A percentile compares a stretch with the other conserved stretches of the same genome.
Evolutionary conservation across 202 grass and related monocot species (phyloP).

Genomic region (Setaria viridis): DNA sequence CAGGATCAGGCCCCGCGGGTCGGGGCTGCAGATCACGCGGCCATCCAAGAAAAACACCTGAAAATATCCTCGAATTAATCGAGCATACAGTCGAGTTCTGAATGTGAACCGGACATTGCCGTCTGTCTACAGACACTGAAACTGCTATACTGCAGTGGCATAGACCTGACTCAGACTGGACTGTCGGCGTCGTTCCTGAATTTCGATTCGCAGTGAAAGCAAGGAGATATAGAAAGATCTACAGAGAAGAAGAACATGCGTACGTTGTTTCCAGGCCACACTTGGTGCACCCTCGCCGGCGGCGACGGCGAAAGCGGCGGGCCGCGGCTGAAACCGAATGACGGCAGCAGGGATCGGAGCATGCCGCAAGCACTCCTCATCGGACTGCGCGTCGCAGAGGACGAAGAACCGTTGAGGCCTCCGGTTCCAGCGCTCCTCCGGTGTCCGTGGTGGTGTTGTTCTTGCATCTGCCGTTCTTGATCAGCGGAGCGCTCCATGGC

Average conservation of each 20-base stretch:
- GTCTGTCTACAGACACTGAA: not conserved
- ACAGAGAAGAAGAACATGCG: not conserved
- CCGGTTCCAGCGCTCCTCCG: not conserved
- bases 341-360: not conserved
- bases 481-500: not conserved
- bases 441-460: not conserved
- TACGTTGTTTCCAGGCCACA: constrained; percentile 77
- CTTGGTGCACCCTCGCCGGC: constrained; percentile 51
- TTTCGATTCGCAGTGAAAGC: not conserved
- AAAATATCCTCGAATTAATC: not conserved
- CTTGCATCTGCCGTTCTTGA: not conserved
- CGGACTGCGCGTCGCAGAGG: constrained; percentile 2
- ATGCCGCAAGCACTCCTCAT: not conserved
- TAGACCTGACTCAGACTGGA: not conserved
- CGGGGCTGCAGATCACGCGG: constrained; percentile 66
- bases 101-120: not conserved
- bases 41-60: constrained; percentile 85
- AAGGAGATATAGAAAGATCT: not conserved
- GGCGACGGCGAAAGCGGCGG: not conserved
- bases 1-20: constrained; percentile 66
- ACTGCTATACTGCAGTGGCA: not conserved
- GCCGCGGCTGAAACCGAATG: not conserved
- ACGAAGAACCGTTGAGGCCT: not conserved
- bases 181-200: not conserved
- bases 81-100: not conserved